Evolutionary conservation across 2,329 filamentous ascomycete species (phyloP).

Genomic region (Dactylella cylindrospora): DNA sequence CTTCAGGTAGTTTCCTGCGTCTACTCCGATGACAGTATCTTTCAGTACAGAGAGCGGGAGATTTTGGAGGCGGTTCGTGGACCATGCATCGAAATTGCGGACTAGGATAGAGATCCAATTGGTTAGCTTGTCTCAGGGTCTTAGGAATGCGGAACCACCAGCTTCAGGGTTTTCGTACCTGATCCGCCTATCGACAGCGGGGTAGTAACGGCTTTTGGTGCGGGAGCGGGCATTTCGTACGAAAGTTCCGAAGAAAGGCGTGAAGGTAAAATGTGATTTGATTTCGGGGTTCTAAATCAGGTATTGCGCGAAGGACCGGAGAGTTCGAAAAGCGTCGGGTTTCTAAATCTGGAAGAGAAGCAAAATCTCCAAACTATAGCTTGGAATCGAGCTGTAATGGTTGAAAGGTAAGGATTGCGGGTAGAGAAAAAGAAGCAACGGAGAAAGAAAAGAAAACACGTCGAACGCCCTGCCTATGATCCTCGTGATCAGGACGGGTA

Average conservation of each 20-base stretch:
- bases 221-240: constrained; percentile 24
- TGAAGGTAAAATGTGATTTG: background rate
- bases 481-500: no score
- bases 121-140: constrained; percentile 1
- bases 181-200: constrained; percentile 43
- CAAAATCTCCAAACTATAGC: no score
- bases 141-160: background rate
- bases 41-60: constrained; percentile 70
- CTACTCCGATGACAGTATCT: constrained; percentile 75
- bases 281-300: no score
- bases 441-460: no score
- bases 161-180: constrained; percentile 10
- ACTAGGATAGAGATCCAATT: constrained; percentile 50
- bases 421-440: no score
- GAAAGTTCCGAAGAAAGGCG: constrained; percentile 3
- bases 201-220: constrained; percentile 33
- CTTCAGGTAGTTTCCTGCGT: constrained; percentile 85
- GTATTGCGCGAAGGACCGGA: no score
- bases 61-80: constrained; percentile 58
- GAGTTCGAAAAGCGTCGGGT: no score
- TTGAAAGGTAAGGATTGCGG: no score
- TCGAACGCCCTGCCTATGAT: no score
- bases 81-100: constrained; percentile 62
- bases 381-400: no score
- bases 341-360: no score